phyloP scores from a whole-genome alignment of 2,329 filamentous ascomycete species.

The Periconia sp. region DNA sequence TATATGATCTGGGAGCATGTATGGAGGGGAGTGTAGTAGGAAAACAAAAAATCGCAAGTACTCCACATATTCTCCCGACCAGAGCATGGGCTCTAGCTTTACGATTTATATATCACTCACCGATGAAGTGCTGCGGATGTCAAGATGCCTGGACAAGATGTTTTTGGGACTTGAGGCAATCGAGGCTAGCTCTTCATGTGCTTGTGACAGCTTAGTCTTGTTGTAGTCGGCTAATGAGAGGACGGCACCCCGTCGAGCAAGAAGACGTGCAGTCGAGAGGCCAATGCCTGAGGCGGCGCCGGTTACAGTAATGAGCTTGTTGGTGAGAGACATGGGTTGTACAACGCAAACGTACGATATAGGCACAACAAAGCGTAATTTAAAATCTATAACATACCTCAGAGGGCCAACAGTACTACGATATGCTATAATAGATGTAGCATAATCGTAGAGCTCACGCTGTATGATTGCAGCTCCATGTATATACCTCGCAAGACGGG shows the following conservation, averaged over 20 bases:
- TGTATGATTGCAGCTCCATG: too few relatives aligned
- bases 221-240: conserved; percentile 17
- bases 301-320: conserved; percentile 19
- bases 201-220: neutral
- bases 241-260: conserved; percentile 13
- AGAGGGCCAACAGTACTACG: neutral
- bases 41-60: too few relatives aligned
- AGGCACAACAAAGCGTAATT: neutral
- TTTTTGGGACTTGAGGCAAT: conserved; percentile 2
- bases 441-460: too few relatives aligned
- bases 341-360: neutral
- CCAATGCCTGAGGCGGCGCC: conserved; percentile 19
- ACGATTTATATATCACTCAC: too few relatives aligned
- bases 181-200: conserved; percentile 2
- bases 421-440: too few relatives aligned
- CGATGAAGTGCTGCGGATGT: conserved; percentile 11
- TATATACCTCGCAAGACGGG: neutral
- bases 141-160: conserved; percentile 12
- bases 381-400: neutral
- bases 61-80: too few relatives aligned
- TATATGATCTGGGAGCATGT: too few relatives aligned
- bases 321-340: conserved; percentile 9
- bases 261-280: conserved; percentile 14
- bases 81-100: too few relatives aligned
- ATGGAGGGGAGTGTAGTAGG: too few relatives aligned